Percentiles rank a stretch among this genome's conserved stretches.
Conservation (phyloP, 2,329 filamentous ascomycete species). For the Paraphoma chrysanthemicola region DNA sequence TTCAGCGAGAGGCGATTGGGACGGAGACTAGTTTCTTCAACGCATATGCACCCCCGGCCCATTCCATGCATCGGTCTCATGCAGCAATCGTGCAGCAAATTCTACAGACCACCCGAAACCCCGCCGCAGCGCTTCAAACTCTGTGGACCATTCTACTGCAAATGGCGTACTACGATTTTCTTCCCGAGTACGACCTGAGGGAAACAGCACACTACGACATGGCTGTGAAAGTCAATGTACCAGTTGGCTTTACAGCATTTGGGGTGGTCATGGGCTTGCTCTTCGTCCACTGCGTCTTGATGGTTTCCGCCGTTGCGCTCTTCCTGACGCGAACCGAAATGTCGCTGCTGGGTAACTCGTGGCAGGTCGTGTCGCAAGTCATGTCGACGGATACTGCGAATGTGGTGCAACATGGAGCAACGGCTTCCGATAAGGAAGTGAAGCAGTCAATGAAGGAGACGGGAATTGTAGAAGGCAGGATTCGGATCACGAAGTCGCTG, state of each 20-base stretch:
- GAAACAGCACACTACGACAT: not conserved
- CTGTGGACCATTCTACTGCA: conserved; percentile 11
- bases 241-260: conserved; percentile 9
- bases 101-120: conserved; percentile 5
- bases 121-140: conserved; percentile 15
- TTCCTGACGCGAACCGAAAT: conserved; percentile 10
- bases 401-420: conserved; percentile 7
- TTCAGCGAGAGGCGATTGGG: not conserved
- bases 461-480: not conserved
- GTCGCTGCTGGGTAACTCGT: conserved; percentile 16
- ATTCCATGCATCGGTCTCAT: conserved; percentile 11
- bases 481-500: not conserved
- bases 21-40: not conserved
- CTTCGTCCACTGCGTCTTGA: conserved; percentile 3
- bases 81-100: conserved; percentile 13
- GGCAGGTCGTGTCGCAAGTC: conserved; percentile 17
- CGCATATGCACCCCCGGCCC: not conserved
- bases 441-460: conserved; percentile 1
- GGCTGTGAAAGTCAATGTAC: not conserved
- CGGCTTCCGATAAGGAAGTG: conserved; percentile 12
- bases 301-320: conserved; percentile 2
- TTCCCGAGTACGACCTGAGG: conserved; percentile 7
- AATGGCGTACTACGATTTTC: conserved; percentile 15
- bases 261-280: conserved; percentile 4
- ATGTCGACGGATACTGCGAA: conserved; percentile 7